Evolutionary conservation across 768 basidiomycete genomes (phyloP).

Genomic region (Asterophora parasitica): DNA sequence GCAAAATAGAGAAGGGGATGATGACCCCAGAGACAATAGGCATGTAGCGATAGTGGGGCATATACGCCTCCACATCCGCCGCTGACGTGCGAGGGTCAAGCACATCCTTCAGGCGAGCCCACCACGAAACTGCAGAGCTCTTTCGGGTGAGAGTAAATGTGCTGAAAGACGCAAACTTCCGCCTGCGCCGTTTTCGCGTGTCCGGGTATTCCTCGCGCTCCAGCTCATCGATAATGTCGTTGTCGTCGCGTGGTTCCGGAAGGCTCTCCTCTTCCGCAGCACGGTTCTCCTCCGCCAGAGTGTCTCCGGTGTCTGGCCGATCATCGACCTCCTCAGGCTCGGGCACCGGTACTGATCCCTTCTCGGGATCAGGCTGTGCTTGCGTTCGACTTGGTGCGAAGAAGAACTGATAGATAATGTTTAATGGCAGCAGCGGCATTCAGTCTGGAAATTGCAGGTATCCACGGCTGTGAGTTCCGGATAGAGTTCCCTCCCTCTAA

Average conservation of each 20-base stretch:
- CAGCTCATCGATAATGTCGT: slow-evolving; percentile 14
- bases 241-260: neutral
- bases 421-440: slow-evolving; percentile 9
- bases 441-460: neutral
- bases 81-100: slow-evolving; percentile 21
- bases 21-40: slow-evolving; percentile 66
- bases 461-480: too few species aligned
- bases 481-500: neutral
- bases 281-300: neutral
- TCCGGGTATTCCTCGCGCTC: slow-evolving; percentile 13
- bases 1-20: slow-evolving; percentile 74
- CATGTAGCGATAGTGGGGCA: slow-evolving; percentile 57
- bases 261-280: neutral
- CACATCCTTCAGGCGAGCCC: slow-evolving; percentile 14
- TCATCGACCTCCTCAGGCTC: neutral
- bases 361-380: slow-evolving; percentile 14
- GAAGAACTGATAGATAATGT: slow-evolving; percentile 15
- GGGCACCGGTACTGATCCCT: slow-evolving; percentile 5
- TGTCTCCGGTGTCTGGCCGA: neutral
- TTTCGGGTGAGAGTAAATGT: neutral
- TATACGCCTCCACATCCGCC: slow-evolving; percentile 25
- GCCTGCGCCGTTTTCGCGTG: neutral
- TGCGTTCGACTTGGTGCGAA: slow-evolving; percentile 8
- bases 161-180: slow-evolving; percentile 1
- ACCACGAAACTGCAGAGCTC: slow-evolving; percentile 7